phyloP scores from a whole-genome alignment of 2,329 filamentous ascomycete species.

The Didymosphaeria variabile region DNA sequence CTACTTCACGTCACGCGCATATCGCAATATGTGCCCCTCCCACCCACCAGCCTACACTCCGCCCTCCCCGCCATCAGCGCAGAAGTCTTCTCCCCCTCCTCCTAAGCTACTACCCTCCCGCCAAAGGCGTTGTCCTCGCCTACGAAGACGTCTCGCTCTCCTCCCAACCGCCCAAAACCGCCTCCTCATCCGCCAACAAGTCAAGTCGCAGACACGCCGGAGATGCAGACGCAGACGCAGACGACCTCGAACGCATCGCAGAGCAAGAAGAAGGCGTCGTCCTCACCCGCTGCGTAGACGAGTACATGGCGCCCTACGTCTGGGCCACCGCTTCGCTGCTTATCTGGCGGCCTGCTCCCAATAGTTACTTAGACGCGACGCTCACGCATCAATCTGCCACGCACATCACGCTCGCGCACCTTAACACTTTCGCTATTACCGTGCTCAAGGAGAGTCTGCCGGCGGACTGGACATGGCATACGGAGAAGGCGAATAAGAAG shows the following conservation, averaged over 20 bases:
- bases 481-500: constrained; percentile 30
- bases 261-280: constrained; percentile 22
- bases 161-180: constrained; percentile 52
- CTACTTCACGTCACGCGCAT: constrained; percentile 81
- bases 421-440: constrained; percentile 90
- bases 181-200: constrained; percentile 12
- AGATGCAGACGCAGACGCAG: neutral
- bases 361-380: constrained; percentile 78
- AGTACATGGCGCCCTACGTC: constrained; percentile 85
- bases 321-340: constrained; percentile 91
- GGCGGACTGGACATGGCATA: constrained; percentile 76
- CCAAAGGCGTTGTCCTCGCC: constrained; percentile 77
- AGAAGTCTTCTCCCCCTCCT: constrained; percentile 77
- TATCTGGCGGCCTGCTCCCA: constrained; percentile 78
- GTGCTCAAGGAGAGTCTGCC: constrained; percentile 82
- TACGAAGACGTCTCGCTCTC: constrained; percentile 75
- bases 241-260: constrained; percentile 19
- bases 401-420: constrained; percentile 87
- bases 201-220: constrained; percentile 15
- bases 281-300: constrained; percentile 54
- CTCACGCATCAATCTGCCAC: constrained; percentile 89
- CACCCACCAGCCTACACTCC: constrained; percentile 73
- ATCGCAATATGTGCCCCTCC: constrained; percentile 81
- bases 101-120: constrained; percentile 77
- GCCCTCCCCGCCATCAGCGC: constrained; percentile 76